phyloP scores from a whole-genome alignment of 257 asterid genomes.

The Gentiana straminea region DNA sequence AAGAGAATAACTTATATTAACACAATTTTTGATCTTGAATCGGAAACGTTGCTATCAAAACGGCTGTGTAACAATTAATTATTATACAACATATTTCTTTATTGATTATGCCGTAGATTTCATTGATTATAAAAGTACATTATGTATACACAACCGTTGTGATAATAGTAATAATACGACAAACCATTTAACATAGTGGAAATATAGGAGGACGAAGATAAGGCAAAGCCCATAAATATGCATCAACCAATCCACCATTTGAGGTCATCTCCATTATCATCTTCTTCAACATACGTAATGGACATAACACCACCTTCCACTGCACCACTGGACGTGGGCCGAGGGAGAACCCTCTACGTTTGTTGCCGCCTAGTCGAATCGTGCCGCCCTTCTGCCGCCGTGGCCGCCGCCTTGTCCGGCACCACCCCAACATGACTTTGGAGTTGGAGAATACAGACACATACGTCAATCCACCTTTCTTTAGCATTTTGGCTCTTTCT shows the following conservation, averaged over 20 bases:
- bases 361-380: conserved; percentile 41
- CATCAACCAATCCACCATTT: conserved; percentile 34
- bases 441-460: conserved; percentile 34
- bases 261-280: conserved; percentile 35
- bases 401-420: conserved; percentile 23
- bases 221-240: conserved; percentile 46
- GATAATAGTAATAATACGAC: no score
- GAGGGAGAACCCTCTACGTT: conserved; percentile 44
- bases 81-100: no score
- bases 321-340: conserved; percentile 44
- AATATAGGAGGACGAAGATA: conserved; percentile 49
- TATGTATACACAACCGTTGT: no score
- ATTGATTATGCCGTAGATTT: no score
- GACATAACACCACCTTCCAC: conserved; percentile 36
- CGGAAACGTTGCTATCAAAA: no score
- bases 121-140: no score
- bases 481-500: conserved; percentile 19
- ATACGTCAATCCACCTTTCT: conserved; percentile 17
- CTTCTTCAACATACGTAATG: conserved; percentile 37
- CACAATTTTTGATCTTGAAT: no score
- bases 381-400: conserved; percentile 34
- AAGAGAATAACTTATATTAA: no score
- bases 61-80: no score
- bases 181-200: conserved; percentile 33
- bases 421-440: conserved; percentile 35